These are phyloP conservation scores for Geranium rotundifolium DNA, from an alignment of 345 rosid genomes.

Conservation along the genomic window DNA sequence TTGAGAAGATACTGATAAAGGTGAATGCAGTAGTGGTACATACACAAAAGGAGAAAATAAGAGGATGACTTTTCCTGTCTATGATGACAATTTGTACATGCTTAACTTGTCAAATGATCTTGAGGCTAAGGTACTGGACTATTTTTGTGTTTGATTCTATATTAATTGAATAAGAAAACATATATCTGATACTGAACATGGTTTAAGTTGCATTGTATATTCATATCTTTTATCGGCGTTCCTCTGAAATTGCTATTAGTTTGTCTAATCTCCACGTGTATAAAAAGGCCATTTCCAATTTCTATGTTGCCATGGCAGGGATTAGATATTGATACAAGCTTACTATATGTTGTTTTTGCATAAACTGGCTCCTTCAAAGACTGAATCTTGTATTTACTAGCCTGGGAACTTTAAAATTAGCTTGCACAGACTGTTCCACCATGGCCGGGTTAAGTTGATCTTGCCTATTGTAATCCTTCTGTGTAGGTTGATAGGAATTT, in stretches of 20 bases:
- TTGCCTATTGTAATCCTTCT: too few relatives aligned
- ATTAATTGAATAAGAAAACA: background rate
- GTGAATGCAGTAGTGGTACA: constrained; percentile 16
- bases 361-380: too few relatives aligned
- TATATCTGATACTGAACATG: background rate
- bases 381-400: too few relatives aligned
- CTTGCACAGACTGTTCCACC: too few relatives aligned
- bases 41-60: constrained; percentile 32
- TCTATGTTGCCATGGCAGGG: background rate
- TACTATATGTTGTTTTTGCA: too few relatives aligned
- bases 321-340: too few relatives aligned
- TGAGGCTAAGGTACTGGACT: constrained; percentile 58
- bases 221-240: background rate
- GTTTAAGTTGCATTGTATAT: background rate
- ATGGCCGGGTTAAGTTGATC: too few relatives aligned
- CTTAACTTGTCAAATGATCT: constrained; percentile 56
- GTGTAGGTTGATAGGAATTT: too few relatives aligned
- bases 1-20: constrained; percentile 41
- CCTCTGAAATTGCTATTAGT: background rate
- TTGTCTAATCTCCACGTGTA: background rate
- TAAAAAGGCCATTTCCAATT: background rate
- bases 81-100: constrained; percentile 54
- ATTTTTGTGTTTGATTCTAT: constrained; percentile 2
- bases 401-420: too few relatives aligned
- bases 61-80: constrained; percentile 54